Base-by-base conservation (phyloP, 345 rosid genomes). In the Cardamine occulta region DNA sequence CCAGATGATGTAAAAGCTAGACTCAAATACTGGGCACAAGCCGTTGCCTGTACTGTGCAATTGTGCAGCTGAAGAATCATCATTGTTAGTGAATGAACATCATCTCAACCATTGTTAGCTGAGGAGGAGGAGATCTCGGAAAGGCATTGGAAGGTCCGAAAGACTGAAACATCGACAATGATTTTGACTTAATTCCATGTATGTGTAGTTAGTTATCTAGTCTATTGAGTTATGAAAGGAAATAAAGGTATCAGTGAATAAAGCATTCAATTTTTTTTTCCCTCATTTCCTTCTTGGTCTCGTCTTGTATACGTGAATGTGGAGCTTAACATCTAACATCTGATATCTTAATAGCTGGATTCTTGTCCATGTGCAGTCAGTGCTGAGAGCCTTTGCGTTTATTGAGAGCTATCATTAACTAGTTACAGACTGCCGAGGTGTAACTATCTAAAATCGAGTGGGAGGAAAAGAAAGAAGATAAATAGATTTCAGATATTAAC, bases 1-100 rank as follows among this genome's bases (percentile, higher is more conserved):
- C 98, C 98, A 0, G 97, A 91, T 76, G 98, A 93, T 82, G 98
- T 93, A 49, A 93, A 93, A 80, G 98, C 98, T 48, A 86, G 98
- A 73, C 93, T 93, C 54, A 93, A 89, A 80, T 91, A 74, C 62
- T 93, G 98, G 98, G 97, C 98, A 52, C 98, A 93, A 83, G 84
- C 98, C 1, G 98, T 93, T 76, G 98, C 98, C 0, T 93, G 98
- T 76, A 93, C 98, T 21, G 98, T 93, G 47, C 84, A 72, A 51
- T 66, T 93, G 17, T 93, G 98, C 88, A 91, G 86, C 83, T 91
- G 79, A 89, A 79, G 47, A 19, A 70, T 58, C 66, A 7, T 1
- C 39, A 35, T 35, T 23, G 8, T 40, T 31, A 2, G 40, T n/a
- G 49, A 65, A 34, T 18, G 67, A 44, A n/a, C n/a, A n/a, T n/a